phyloP scores from a whole-genome alignment of 805 yeast genomes.

The Cyberlindnera americana region DNA sequence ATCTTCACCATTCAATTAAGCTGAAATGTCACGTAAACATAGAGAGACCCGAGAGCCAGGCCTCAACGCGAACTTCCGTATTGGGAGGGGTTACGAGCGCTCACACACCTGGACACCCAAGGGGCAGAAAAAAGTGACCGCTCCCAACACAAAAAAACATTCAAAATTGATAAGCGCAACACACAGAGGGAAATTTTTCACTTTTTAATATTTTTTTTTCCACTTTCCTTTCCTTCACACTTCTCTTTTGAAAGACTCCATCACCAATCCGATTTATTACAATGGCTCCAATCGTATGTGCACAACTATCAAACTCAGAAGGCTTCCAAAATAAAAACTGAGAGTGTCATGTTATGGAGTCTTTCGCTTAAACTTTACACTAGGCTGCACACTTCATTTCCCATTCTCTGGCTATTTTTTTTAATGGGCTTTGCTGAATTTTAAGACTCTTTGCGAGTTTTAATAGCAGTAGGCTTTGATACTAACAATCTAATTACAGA shows the following conservation, averaged over 20 bases:
- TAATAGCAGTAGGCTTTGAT: constrained; percentile 71
- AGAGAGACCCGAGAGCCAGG: too few relatives aligned
- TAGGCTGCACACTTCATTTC: constrained; percentile 1
- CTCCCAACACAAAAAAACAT: too few relatives aligned
- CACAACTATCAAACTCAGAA: neutral
- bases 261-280: constrained; percentile 16
- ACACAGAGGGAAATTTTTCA: too few relatives aligned
- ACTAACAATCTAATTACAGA: constrained; percentile 41
- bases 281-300: constrained; percentile 95
- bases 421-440: constrained; percentile 34
- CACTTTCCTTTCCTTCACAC: neutral
- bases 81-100: too few relatives aligned
- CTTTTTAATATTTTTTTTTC: too few relatives aligned
- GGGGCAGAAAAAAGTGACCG: too few relatives aligned
- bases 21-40: too few relatives aligned
- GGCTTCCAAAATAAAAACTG: constrained; percentile 1
- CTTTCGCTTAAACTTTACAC: neutral
- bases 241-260: neutral
- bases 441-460: constrained; percentile 25
- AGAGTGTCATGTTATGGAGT: constrained; percentile 2
- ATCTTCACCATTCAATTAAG: too few relatives aligned
- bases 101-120: too few relatives aligned
- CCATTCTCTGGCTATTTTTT: constrained; percentile 7
- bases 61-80: too few relatives aligned
- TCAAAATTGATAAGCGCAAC: too few relatives aligned